A percentile compares a stretch with the other conserved stretches of the same genome.
These are phyloP conservation scores for Nyssa sinensis DNA, from an alignment of 148 eudicot genomes.

Conservation along the genomic window DNA sequence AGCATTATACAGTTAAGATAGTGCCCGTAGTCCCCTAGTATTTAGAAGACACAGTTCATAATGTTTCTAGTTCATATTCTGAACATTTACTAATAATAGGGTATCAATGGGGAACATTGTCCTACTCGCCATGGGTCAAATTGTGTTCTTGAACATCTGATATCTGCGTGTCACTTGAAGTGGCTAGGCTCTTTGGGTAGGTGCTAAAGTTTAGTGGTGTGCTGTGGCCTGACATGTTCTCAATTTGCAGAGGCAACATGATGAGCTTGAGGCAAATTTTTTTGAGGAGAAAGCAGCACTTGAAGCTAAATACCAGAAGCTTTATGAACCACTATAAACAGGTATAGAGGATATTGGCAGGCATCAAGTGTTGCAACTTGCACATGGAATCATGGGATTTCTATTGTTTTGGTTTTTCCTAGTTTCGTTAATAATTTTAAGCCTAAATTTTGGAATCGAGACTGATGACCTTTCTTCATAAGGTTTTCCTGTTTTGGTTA, in stretches of 20 bases:
- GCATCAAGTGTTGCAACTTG: neutral
- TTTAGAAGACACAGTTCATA: too few relatives aligned
- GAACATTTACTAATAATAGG: too few relatives aligned
- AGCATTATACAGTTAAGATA: neutral
- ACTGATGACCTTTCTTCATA: too few relatives aligned
- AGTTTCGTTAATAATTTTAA: too few relatives aligned
- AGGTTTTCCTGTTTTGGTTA: neutral
- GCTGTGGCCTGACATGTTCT: neutral
- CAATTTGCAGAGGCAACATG: slow-evolving; percentile 65
- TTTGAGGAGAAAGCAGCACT: slow-evolving; percentile 88
- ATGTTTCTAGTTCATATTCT: too few relatives aligned
- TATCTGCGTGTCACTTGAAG: neutral
- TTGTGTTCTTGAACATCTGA: neutral
- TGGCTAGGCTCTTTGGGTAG: neutral
- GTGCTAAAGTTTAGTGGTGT: neutral
- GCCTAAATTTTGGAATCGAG: neutral
- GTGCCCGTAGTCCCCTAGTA: neutral
- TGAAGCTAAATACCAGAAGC: slow-evolving; percentile 89
- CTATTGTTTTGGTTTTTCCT: neutral
- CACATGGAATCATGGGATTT: neutral
- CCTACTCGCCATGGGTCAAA: neutral
- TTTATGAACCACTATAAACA: slow-evolving; percentile 74
- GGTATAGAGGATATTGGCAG: slow-evolving; percentile 28
- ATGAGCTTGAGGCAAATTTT: slow-evolving; percentile 84
- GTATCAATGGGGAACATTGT: neutral